Conservation (phyloP, 176 grass and related monocot species). For the Avena sativa region DNA sequence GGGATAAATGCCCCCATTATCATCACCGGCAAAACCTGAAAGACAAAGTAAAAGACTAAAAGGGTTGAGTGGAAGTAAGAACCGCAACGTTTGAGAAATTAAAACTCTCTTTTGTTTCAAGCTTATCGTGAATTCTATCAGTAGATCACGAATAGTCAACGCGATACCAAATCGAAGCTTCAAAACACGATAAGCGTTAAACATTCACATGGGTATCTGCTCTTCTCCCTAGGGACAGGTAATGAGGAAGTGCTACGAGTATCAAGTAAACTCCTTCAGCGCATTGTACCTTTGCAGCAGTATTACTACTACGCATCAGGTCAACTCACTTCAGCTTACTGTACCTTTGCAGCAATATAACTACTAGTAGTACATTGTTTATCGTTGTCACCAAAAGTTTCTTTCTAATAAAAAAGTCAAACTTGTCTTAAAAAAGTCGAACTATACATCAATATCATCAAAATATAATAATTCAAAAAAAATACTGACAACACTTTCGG, state of each 20-base stretch:
- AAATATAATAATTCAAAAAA: too few relatives aligned
- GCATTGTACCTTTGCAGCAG: not conserved
- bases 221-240: not conserved
- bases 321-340: not conserved
- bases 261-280: not conserved
- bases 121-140: not conserved
- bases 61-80: not conserved
- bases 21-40: constrained; percentile 90
- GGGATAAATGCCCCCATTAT: constrained; percentile 96
- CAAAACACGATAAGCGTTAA: not conserved
- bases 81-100: not conserved
- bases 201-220: not conserved
- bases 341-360: not conserved
- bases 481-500: too few relatives aligned
- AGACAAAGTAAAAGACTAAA: not conserved
- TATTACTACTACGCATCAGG: not conserved
- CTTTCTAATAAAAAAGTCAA: too few relatives aligned
- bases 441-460: too few relatives aligned
- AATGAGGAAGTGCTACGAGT: not conserved
- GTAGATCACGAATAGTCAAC: not conserved
- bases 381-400: not conserved
- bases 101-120: not conserved
- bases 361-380: not conserved
- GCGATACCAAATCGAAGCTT: not conserved
- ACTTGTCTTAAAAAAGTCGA: too few relatives aligned